phyloP scores from a whole-genome alignment of 2,329 filamentous ascomycete species.

The Basipetospora chlamydospora region DNA sequence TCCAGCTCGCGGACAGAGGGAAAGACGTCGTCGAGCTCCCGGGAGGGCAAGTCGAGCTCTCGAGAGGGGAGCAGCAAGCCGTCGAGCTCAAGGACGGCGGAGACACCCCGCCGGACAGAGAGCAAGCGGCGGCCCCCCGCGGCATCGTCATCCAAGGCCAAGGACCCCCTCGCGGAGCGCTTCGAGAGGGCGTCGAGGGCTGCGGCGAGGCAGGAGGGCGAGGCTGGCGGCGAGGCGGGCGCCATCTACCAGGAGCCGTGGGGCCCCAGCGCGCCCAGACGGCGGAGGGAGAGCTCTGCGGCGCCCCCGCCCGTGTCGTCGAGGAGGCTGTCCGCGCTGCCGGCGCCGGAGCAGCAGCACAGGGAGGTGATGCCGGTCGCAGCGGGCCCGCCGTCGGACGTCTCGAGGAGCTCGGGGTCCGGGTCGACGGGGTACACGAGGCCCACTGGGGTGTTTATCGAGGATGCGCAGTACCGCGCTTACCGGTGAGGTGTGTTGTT shows the following conservation, averaged over 20 bases:
- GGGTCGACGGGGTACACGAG: conserved; percentile 5
- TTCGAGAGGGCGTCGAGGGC: conserved; percentile 2
- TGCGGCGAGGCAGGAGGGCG: neutral
- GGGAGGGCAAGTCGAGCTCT: neutral
- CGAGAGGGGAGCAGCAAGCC: neutral
- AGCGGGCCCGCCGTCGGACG: too few relatives aligned
- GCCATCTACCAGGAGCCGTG: conserved; percentile 2
- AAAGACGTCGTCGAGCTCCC: conserved; percentile 1
- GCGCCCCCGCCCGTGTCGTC: neutral
- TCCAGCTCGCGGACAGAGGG: conserved; percentile 1
- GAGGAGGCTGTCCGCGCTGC: neutral
- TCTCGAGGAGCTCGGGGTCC: conserved; percentile 2
- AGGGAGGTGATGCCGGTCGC: too few relatives aligned
- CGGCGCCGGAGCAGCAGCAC: too few relatives aligned
- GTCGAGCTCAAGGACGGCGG: neutral
- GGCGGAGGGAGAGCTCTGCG: conserved; percentile 1
- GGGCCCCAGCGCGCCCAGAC: conserved; percentile 3
- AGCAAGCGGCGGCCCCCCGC: conserved; percentile 1
- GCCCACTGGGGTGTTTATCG: conserved; percentile 2
- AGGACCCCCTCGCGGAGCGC: conserved; percentile 3
- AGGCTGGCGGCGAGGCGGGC: neutral
- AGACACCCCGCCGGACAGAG: conserved; percentile 1
- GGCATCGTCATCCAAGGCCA: neutral
- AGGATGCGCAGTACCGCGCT: neutral
- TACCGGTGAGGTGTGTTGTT: neutral